A percentile compares a stretch with the other conserved stretches of the same genome.
These are phyloP conservation scores for Magnusiomyces tetraspermus DNA, from an alignment of 1,139 yeast genomes.

Conservation along the genomic window DNA sequence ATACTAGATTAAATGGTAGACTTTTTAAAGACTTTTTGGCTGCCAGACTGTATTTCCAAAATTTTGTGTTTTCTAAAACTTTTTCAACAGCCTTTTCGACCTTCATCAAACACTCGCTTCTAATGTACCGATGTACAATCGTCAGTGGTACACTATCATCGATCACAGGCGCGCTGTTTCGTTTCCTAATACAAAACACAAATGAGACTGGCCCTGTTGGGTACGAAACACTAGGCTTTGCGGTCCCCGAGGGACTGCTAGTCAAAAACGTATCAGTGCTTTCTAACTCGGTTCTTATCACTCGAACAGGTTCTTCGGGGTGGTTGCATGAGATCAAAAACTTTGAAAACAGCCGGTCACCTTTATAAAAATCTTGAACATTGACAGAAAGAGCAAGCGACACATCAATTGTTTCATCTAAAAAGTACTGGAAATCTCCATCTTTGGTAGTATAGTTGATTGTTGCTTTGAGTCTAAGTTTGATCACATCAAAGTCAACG, in stretches of 20 bases:
- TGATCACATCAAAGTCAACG: constrained; percentile 9
- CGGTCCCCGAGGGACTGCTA: constrained; percentile 29
- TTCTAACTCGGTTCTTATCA: constrained; percentile 39
- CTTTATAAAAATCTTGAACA: constrained; percentile 65
- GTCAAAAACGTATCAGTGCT: constrained; percentile 38
- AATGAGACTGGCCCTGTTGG: constrained; percentile 62
- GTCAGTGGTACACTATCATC: constrained; percentile 16
- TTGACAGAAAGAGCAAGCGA: constrained; percentile 53
- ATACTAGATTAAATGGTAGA: constrained; percentile 15
- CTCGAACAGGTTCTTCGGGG: constrained; percentile 44
- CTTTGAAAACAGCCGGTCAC: constrained; percentile 49
- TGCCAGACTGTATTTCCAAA: constrained; percentile 14
- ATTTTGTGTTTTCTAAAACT: constrained; percentile 30
- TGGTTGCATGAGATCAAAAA: constrained; percentile 58
- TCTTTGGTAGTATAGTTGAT: constrained; percentile 19
- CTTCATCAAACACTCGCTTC: constrained; percentile 14
- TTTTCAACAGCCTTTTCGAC: constrained; percentile 16
- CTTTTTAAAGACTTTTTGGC: constrained; percentile 11
- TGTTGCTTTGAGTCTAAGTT: constrained; percentile 10
- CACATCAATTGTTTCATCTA: constrained; percentile 20
- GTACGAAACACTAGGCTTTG: constrained; percentile 34
- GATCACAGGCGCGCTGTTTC: background rate
- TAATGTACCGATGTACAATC: constrained; percentile 19
- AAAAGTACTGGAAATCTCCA: constrained; percentile 17
- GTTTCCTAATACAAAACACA: constrained; percentile 42